Evolutionary conservation across 1,284 basidiomycete species (phyloP), one percentile per base, ranked within the genome.

Genomic region (Leccinum fallax): DNA sequence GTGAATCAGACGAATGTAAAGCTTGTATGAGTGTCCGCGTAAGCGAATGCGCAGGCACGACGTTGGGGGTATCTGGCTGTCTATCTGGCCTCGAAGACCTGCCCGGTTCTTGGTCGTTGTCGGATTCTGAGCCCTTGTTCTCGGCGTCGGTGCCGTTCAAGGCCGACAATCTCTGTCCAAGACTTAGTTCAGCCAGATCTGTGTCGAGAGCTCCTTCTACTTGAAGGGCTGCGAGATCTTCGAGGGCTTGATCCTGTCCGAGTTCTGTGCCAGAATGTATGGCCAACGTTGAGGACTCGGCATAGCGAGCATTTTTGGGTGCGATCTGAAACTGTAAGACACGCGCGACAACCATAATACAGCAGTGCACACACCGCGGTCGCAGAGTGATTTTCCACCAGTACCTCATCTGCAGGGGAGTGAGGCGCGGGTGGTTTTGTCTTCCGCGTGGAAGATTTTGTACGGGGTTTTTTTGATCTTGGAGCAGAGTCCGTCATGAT

Each of bases 11-110:
- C 3, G 97, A 98, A 75, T 99, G 97, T 53, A 99, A 80, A 0
- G 97, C 97, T 78, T 99, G 97, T 56, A 97, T 94, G 55, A 99
- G 84, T 15, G 97, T 96, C 58, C 95, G 90, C 24, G 97, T 94
- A 59, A 99, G 85, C 1, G 97, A 97, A 63, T 91, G 89, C 1
- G 94, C 89, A 52, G 93, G 93, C 46, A 93, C 85, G 21, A 86
- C 78, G 51, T 72, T 61, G 15, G 74, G 63, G 28, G 80, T 76
- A 38, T 72, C 71, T 60, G 76, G 76, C 63, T 68, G 67, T 71
- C 71, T 72, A 71, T 78, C 70, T 68, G 72, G 51, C 48, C 38
- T 65, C 61, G 73, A 57, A 67, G 66, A 62, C 66, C 64, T 54
- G 54, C 65, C 63, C 21, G 64, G 66, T 32, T 71, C 71, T 24